These are phyloP conservation scores for Triadica sebifera DNA, from an alignment of 345 rosid genomes.

Conservation along the genomic window DNA sequence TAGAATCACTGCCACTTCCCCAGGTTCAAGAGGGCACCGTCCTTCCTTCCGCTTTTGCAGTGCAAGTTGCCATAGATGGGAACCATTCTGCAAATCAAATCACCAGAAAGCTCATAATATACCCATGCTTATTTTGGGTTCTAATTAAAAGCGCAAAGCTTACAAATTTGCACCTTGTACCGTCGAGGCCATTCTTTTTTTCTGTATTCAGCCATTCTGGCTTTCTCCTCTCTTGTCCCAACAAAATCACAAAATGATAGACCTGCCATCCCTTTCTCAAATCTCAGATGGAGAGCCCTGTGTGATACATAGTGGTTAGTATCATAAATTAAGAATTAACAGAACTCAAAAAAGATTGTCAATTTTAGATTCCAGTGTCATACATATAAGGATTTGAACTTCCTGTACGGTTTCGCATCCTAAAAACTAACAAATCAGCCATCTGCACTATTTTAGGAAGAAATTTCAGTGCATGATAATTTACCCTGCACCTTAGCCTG, in stretches of 20 bases:
- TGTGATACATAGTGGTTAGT: constrained; percentile 21
- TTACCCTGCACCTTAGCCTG: constrained; percentile 96
- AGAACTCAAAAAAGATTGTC: constrained; percentile 16
- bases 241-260: constrained; percentile 96
- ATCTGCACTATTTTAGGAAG: constrained; percentile 87
- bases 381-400: constrained; percentile 83
- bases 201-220: constrained; percentile 86
- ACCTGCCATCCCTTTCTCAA: constrained; percentile 99
- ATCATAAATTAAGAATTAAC: constrained; percentile 8
- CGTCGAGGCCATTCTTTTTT: constrained; percentile 99
- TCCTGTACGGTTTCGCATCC: constrained; percentile 97
- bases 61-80: constrained; percentile 95
- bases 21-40: constrained; percentile 99
- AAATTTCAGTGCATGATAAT: constrained; percentile 97
- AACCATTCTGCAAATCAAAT: constrained; percentile 70
- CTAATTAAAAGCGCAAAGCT: constrained; percentile 16
- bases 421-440: constrained; percentile 82
- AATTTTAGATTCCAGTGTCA: constrained; percentile 20
- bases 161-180: constrained; percentile 58
- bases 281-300: constrained; percentile 99
- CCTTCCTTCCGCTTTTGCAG: constrained; percentile 98
- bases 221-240: constrained; percentile 98
- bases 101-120: constrained; percentile 15
- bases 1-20: constrained; percentile 95
- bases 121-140: constrained; percentile 8